A percentile compares a stretch with the other conserved stretches of the same genome.
Conservation (phyloP, 2,329 filamentous ascomycete species). For the Metarhizium rileyi region DNA sequence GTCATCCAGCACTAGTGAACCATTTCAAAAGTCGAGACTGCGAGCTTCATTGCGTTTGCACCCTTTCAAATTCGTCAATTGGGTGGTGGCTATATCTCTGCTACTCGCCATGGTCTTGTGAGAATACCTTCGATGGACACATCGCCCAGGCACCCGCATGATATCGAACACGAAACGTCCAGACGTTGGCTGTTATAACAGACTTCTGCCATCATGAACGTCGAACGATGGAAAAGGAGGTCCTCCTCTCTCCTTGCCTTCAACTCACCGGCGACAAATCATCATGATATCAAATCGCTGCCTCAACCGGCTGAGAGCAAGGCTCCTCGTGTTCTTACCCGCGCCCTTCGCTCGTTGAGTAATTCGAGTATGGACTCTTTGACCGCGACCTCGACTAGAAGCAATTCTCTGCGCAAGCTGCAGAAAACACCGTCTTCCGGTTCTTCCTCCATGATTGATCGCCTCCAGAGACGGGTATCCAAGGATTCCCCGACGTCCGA, state of each 20-base stretch:
- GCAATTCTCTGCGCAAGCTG: conserved; percentile 22
- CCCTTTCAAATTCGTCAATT: background rate
- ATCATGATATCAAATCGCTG: conserved; percentile 12
- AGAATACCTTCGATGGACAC: background rate
- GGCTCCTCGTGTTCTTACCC: conserved; percentile 25
- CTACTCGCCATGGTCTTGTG: conserved; percentile 7
- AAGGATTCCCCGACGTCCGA: conserved; percentile 26
- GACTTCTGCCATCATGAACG: conserved; percentile 15
- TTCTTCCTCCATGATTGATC: conserved; percentile 32
- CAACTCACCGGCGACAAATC: conserved; percentile 11
- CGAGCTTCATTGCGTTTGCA: background rate
- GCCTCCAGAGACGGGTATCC: conserved; percentile 31
- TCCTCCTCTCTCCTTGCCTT: conserved; percentile 20
- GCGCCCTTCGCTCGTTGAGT: conserved; percentile 29
- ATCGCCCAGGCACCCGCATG: background rate
- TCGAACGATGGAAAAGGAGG: conserved; percentile 26
- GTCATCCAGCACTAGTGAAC: background rate
- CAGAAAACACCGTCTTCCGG: conserved; percentile 28
- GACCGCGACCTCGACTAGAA: conserved; percentile 21
- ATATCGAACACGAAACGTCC: background rate
- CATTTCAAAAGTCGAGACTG: background rate
- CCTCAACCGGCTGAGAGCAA: conserved; percentile 20
- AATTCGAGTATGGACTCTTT: conserved; percentile 32
- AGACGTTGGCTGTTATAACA: background rate
- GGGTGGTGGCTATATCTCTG: background rate